Percentiles rank a stretch among this genome's conserved stretches.
Conservation (phyloP, 148 eudicot species). For the Persicaria maculosa region DNA sequence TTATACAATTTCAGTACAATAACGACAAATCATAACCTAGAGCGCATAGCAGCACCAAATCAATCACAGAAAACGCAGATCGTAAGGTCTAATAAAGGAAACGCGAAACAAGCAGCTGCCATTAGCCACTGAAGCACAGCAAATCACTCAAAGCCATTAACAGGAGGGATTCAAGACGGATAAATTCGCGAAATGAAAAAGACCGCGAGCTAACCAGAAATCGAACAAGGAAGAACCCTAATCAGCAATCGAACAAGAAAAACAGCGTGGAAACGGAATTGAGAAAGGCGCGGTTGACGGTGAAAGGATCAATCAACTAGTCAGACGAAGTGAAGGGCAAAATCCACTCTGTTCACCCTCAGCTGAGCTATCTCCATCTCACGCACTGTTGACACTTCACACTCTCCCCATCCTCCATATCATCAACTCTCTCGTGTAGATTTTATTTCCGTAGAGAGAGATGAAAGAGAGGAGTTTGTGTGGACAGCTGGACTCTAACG, state of each 20-base stretch:
- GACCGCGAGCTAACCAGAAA: slow-evolving; percentile 2
- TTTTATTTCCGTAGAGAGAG: background rate
- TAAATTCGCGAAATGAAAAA: background rate
- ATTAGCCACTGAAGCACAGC: background rate
- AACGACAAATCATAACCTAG: background rate
- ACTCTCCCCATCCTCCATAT: slow-evolving; percentile 6
- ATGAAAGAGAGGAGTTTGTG: background rate
- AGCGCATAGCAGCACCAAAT: background rate
- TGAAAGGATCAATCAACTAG: slow-evolving; percentile 11
- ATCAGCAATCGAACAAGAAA: slow-evolving; percentile 2
- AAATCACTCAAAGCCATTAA: background rate
- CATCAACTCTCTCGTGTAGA: background rate
- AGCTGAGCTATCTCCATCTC: background rate
- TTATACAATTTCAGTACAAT: background rate
- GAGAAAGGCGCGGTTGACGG: background rate
- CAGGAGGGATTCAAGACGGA: background rate
- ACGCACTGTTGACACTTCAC: slow-evolving; percentile 4
- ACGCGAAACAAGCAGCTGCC: too few relatives aligned
- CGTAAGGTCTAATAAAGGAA: background rate
- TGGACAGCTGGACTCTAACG: slow-evolving; percentile 9
- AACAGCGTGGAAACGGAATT: background rate
- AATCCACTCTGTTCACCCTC: background rate
- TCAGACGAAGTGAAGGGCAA: background rate
- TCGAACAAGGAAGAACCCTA: slow-evolving; percentile 1
- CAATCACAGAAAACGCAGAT: background rate